A percentile compares a stretch with the other conserved stretches of the same genome.
phyloP scores from a whole-genome alignment of 2,329 filamentous ascomycete species.

The Chalara sp. region DNA sequence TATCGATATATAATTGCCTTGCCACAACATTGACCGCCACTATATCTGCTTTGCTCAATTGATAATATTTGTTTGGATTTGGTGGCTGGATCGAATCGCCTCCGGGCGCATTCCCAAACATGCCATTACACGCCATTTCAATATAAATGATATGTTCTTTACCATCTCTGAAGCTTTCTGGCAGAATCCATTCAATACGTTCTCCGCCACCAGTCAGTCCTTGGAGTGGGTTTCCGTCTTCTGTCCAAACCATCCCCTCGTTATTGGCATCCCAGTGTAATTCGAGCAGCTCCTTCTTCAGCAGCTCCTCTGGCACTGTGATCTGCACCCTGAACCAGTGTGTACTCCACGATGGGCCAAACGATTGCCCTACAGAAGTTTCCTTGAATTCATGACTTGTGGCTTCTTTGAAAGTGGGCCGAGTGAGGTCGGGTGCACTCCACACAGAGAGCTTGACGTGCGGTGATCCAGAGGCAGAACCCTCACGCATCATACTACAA shows the following conservation, averaged over 20 bases:
- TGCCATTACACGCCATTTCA: constrained; percentile 97
- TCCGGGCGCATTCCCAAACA: constrained; percentile 89
- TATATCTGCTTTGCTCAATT: constrained; percentile 72
- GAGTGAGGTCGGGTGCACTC: constrained; percentile 69
- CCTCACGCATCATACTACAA: constrained; percentile 65
- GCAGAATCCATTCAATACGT: constrained; percentile 84
- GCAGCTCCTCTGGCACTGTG: constrained; percentile 66
- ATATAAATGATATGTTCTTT: constrained; percentile 87
- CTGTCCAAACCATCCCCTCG: constrained; percentile 90
- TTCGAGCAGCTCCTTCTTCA: constrained; percentile 76
- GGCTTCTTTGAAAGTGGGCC: constrained; percentile 84
- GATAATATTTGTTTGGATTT: constrained; percentile 74
- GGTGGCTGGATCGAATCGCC: constrained; percentile 87
- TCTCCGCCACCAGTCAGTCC: constrained; percentile 88
- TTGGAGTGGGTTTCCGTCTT: constrained; percentile 84
- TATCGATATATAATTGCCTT: constrained; percentile 78
- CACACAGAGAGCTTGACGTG: constrained; percentile 82
- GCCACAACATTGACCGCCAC: constrained; percentile 84
- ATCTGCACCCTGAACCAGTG: constrained; percentile 92
- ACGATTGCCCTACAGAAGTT: constrained; percentile 68
- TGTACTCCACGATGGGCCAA: constrained; percentile 94
- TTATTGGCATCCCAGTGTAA: constrained; percentile 95
- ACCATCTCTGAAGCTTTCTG: constrained; percentile 73
- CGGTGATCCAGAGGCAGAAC: constrained; percentile 56
- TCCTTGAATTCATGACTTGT: constrained; percentile 66